Percentiles rank a stretch among this genome's conserved stretches.
These are phyloP conservation scores for Collybiopsis confluens DNA, from an alignment of 768 basidiomycete genomes.

Conservation along the genomic window DNA sequence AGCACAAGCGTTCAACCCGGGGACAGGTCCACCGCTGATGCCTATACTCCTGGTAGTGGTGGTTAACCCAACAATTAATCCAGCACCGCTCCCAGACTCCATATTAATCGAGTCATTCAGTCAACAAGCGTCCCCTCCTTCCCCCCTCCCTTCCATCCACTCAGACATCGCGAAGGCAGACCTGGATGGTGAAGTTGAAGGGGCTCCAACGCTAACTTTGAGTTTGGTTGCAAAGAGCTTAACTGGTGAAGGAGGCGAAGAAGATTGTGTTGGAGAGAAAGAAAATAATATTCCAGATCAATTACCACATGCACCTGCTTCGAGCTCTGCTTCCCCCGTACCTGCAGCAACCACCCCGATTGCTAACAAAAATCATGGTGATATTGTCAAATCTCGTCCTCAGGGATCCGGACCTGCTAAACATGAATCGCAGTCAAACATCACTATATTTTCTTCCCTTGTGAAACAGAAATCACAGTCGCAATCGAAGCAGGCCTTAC, in stretches of 20 bases:
- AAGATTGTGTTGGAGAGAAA: constrained; percentile 58
- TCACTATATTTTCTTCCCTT: not conserved
- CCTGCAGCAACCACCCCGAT: not conserved
- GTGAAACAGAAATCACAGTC: constrained; percentile 1
- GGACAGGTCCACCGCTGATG: constrained; percentile 11
- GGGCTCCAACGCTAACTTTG: constrained; percentile 16
- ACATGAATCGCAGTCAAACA: constrained; percentile 3
- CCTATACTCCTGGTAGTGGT: constrained; percentile 56
- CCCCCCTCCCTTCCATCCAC: constrained; percentile 14
- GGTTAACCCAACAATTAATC: constrained; percentile 73
- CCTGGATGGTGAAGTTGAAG: constrained; percentile 22
- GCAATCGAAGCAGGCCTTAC: not conserved
- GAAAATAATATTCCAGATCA: constrained; percentile 14
- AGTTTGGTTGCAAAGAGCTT: constrained; percentile 1
- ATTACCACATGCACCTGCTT: not conserved
- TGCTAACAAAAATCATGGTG: not conserved
- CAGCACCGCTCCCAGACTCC: constrained; percentile 47
- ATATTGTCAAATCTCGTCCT: constrained; percentile 23
- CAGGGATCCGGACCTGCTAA: not conserved
- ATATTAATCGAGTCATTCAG: not conserved
- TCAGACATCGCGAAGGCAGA: constrained; percentile 21
- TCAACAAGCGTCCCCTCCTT: constrained; percentile 22
- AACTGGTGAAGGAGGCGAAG: constrained; percentile 41
- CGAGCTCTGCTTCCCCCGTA: too few species aligned
- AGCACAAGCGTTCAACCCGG: constrained; percentile 9